Evolutionary conservation across 2,329 filamentous ascomycete species (phyloP).

Genomic region (Aureobasidium vineae): DNA sequence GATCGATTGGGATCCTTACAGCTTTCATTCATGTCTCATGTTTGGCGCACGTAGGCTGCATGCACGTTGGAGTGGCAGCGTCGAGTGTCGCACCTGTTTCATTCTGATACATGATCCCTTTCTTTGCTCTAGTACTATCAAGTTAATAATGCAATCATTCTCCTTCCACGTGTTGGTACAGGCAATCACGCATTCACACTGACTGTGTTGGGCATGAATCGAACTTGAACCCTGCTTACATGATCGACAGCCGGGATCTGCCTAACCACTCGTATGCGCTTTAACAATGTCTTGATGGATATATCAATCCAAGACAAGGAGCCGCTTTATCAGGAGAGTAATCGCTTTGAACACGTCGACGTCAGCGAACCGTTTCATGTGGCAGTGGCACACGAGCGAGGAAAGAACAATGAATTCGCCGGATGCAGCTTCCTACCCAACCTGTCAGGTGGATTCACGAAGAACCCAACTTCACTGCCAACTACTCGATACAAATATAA

Average conservation of each 20-base stretch:
- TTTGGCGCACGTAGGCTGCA: neutral
- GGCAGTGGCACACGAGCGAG: constrained; percentile 5
- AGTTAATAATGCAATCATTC: neutral
- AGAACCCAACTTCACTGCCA: neutral
- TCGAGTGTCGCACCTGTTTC: neutral
- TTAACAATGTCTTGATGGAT: constrained; percentile 1
- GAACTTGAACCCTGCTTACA: neutral
- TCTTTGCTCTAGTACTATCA: neutral
- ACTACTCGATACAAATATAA: neutral
- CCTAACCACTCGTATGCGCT: neutral
- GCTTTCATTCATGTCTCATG: constrained; percentile 2
- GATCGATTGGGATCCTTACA: neutral
- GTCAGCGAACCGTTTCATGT: constrained; percentile 3
- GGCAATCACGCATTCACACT: neutral
- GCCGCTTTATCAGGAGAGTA: neutral
- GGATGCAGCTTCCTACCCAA: neutral
- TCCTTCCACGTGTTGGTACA: neutral
- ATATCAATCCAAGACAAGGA: constrained; percentile 17
- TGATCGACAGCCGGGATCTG: neutral
- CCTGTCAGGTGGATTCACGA: neutral
- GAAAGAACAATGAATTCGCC: constrained; percentile 8
- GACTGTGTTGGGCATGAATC: constrained; percentile 4
- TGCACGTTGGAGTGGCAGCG: constrained; percentile 7
- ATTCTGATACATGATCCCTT: neutral
- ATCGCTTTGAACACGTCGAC: neutral